phyloP scores from a whole-genome alignment of 352 stramenopile species.

The Globisporangium spiculum region DNA sequence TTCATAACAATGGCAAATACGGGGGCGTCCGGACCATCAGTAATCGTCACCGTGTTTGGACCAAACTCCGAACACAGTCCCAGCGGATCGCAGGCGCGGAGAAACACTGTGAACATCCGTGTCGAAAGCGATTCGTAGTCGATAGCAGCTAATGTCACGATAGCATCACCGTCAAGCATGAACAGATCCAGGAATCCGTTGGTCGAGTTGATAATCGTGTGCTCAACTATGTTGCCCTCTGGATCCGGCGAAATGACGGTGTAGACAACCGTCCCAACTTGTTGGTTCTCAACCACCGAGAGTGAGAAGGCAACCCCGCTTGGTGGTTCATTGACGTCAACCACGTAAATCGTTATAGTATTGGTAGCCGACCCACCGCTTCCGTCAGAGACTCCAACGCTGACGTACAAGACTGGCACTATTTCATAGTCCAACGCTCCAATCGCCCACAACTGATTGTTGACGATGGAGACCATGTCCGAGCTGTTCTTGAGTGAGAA shows the following conservation, averaged over 20 bases:
- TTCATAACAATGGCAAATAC: slow-evolving; percentile 22
- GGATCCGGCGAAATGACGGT: slow-evolving; percentile 30
- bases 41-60: slow-evolving; percentile 33
- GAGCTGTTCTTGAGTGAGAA: slow-evolving; percentile 27
- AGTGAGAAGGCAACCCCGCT: slow-evolving; percentile 22
- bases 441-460: slow-evolving; percentile 11
- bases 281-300: slow-evolving; percentile 35
- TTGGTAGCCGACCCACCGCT: slow-evolving; percentile 16
- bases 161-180: not conserved
- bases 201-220: slow-evolving; percentile 6
- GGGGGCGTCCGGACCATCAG: slow-evolving; percentile 41
- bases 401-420: slow-evolving; percentile 14
- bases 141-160: slow-evolving; percentile 4
- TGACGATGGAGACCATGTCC: not conserved
- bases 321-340: slow-evolving; percentile 35
- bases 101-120: slow-evolving; percentile 25
- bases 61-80: slow-evolving; percentile 36
- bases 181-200: slow-evolving; percentile 12
- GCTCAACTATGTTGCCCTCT: slow-evolving; percentile 34
- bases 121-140: slow-evolving; percentile 12
- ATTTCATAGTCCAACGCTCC: slow-evolving; percentile 6
- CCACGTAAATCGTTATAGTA: slow-evolving; percentile 23
- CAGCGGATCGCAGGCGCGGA: slow-evolving; percentile 42
- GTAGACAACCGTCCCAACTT: slow-evolving; percentile 24
- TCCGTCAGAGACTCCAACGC: slow-evolving; percentile 24